Conservation (phyloP, 106 monocot species). For the Dioscorea alata region DNA sequence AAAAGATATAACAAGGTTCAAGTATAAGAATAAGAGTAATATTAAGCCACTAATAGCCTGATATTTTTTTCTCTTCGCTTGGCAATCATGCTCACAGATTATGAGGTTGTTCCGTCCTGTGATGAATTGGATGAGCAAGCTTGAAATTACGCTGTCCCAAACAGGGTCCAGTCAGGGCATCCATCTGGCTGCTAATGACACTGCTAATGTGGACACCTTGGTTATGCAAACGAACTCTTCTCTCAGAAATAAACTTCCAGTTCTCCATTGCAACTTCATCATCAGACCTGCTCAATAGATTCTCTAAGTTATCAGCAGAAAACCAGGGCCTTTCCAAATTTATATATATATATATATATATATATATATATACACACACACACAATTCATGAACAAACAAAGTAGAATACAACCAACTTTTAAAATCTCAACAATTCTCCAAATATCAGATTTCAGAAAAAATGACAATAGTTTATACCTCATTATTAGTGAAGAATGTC, state of each 20-base stretch:
- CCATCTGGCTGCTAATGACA: slow-evolving; percentile 33
- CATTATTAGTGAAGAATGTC: slow-evolving; percentile 32
- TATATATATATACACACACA: no score
- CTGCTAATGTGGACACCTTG: slow-evolving; percentile 23
- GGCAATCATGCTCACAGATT: no score
- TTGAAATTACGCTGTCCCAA: slow-evolving; percentile 34
- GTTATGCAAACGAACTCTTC: slow-evolving; percentile 16
- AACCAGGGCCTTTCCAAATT: no score
- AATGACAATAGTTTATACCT: slow-evolving; percentile 9
- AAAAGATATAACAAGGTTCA: no score
- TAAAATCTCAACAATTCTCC: no score
- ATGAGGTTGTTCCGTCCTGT: not conserved
- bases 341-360: no score
- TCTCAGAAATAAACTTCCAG: slow-evolving; percentile 32
- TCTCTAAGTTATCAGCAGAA: not conserved
- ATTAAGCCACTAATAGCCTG: no score
- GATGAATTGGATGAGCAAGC: slow-evolving; percentile 11
- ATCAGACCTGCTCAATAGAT: slow-evolving; percentile 19
- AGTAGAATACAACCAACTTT: no score
- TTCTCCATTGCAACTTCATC: slow-evolving; percentile 21
- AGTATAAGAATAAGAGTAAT: no score
- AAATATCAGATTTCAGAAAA: no score
- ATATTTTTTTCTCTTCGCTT: no score
- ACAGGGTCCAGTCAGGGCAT: slow-evolving; percentile 25
- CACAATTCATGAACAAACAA: no score